Conservation (phyloP, 768 basidiomycete species). For the Mycena albidolilacea region DNA sequence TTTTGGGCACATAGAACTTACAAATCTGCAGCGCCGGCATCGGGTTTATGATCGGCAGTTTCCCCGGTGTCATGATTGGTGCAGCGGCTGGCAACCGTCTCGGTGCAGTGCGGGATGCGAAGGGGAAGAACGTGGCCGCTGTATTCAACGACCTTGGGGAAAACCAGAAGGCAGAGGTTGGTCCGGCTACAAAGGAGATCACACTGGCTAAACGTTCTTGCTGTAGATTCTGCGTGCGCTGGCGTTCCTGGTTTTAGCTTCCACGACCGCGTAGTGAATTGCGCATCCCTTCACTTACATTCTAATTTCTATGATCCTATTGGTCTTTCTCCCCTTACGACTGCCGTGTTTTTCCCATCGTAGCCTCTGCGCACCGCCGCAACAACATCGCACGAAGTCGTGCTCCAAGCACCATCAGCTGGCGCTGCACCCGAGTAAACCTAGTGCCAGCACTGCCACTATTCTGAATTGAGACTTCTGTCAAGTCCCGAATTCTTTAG, state of each 20-base stretch:
- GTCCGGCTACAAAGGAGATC: constrained; percentile 29
- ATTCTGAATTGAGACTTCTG: too few relatives aligned
- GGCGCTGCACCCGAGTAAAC: too few relatives aligned
- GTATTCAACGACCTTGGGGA: constrained; percentile 86
- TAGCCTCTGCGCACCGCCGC: too few relatives aligned
- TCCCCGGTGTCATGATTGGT: constrained; percentile 91
- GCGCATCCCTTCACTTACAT: too few relatives aligned
- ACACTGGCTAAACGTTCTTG: not conserved
- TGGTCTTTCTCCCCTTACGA: too few relatives aligned
- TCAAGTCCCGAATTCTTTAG: too few relatives aligned
- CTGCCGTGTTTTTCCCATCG: too few relatives aligned
- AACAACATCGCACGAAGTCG: too few relatives aligned
- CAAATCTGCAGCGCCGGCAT: constrained; percentile 68
- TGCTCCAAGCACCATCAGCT: too few relatives aligned
- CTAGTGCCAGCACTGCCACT: too few relatives aligned
- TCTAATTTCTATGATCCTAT: too few relatives aligned
- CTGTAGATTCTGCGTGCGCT: constrained; percentile 36
- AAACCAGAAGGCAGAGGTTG: constrained; percentile 89
- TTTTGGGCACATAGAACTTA: constrained; percentile 54
- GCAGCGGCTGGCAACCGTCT: constrained; percentile 90
- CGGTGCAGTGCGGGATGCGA: constrained; percentile 93
- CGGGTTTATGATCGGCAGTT: constrained; percentile 77
- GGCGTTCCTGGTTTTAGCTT: constrained; percentile 33
- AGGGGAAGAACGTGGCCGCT: constrained; percentile 92
- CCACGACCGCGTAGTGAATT: constrained; percentile 25